Percentiles rank a stretch among this genome's conserved stretches.
phyloP scores from a whole-genome alignment of 805 yeast genomes.

The Ogataea dorogensis region DNA sequence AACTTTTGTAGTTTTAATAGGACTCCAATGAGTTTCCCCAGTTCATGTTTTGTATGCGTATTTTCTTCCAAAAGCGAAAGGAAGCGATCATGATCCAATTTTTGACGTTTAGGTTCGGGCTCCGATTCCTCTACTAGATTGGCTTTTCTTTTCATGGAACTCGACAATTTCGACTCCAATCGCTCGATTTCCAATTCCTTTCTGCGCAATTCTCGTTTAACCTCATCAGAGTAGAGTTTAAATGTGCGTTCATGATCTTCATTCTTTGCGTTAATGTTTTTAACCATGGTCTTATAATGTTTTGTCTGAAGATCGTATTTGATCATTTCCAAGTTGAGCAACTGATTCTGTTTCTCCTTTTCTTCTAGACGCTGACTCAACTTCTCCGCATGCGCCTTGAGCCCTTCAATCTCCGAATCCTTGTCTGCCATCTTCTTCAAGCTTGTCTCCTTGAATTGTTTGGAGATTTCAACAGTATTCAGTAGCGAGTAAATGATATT shows the following conservation, averaged over 20 bases:
- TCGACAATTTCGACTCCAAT: slow-evolving; percentile 14
- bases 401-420: slow-evolving; percentile 14
- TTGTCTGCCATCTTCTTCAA: slow-evolving; percentile 16
- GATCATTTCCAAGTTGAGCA: slow-evolving; percentile 20
- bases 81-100: slow-evolving; percentile 13
- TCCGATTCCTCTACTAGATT: slow-evolving; percentile 1
- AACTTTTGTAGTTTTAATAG: slow-evolving; percentile 12
- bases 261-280: slow-evolving; percentile 15
- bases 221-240: slow-evolving; percentile 20
- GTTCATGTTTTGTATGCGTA: slow-evolving; percentile 14
- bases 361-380: slow-evolving; percentile 8
- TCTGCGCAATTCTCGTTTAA: slow-evolving; percentile 22
- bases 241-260: slow-evolving; percentile 21
- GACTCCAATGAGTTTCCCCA: slow-evolving; percentile 13
- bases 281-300: slow-evolving; percentile 15
- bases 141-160: slow-evolving; percentile 8
- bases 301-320: slow-evolving; percentile 16
- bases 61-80: slow-evolving; percentile 16
- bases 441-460: slow-evolving; percentile 19
- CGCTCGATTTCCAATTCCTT: slow-evolving; percentile 19
- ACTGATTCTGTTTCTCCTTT: slow-evolving; percentile 21
- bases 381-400: slow-evolving; percentile 11
- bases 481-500: slow-evolving; percentile 29
- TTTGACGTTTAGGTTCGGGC: slow-evolving; percentile 8
- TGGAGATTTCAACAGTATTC: slow-evolving; percentile 24